phyloP scores from a whole-genome alignment of 2,329 filamentous ascomycete genomes.

The Penicillium thymicola region DNA sequence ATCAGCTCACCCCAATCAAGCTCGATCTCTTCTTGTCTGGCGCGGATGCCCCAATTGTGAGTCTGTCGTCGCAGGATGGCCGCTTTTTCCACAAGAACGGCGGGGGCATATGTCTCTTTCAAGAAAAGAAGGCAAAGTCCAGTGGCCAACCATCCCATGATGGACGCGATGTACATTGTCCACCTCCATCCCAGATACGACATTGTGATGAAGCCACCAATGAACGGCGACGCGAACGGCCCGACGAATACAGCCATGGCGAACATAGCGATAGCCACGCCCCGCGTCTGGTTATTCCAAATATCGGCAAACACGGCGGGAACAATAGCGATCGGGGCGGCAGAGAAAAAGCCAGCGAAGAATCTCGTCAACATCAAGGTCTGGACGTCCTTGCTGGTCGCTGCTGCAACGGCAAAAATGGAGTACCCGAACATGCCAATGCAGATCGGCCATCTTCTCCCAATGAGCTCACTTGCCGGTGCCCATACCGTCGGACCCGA shows the following conservation, averaged over 20 bases:
- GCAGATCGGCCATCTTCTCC: slow-evolving; percentile 52
- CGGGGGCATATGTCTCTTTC: slow-evolving; percentile 54
- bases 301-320: slow-evolving; percentile 49
- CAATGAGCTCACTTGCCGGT: slow-evolving; percentile 60
- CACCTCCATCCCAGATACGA: slow-evolving; percentile 51
- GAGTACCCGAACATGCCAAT: slow-evolving; percentile 44
- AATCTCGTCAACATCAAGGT: slow-evolving; percentile 46
- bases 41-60: slow-evolving; percentile 60
- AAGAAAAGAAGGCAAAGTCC: slow-evolving; percentile 43
- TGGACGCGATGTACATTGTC: slow-evolving; percentile 51
- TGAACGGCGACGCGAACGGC: slow-evolving; percentile 50
- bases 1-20: slow-evolving; percentile 50
- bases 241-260: slow-evolving; percentile 51
- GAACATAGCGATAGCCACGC: slow-evolving; percentile 48
- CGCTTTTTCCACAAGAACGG: slow-evolving; percentile 39
- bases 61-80: slow-evolving; percentile 52
- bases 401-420: slow-evolving; percentile 48
- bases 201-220: slow-evolving; percentile 51
- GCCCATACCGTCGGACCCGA: slow-evolving; percentile 63
- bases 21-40: slow-evolving; percentile 53
- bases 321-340: slow-evolving; percentile 45
- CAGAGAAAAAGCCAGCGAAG: slow-evolving; percentile 48
- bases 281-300: slow-evolving; percentile 47
- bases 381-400: slow-evolving; percentile 41
- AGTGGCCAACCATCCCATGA: slow-evolving; percentile 53